A percentile compares a stretch with the other conserved stretches of the same genome.
phyloP scores from a whole-genome alignment of 345 rosid species.

The Rhizophora apiculata region DNA sequence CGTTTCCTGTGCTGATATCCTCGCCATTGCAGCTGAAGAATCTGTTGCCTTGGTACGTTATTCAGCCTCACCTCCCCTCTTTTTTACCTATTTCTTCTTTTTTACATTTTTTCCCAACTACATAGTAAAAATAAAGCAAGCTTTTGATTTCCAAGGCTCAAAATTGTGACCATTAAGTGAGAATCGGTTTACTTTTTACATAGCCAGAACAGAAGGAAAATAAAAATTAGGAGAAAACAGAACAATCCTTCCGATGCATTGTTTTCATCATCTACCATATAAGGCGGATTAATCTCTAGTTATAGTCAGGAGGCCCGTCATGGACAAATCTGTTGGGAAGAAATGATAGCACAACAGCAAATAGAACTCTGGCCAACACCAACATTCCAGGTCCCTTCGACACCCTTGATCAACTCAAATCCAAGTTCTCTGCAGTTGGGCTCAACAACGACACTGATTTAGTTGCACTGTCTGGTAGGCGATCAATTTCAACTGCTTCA shows the following conservation, averaged over 20 bases:
- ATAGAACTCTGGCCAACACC: constrained; percentile 14
- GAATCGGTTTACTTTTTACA: no score
- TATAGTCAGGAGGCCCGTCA: constrained; percentile 36
- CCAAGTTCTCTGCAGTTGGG: constrained; percentile 13
- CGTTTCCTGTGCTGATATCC: constrained; percentile 25
- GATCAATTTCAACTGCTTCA: not conserved
- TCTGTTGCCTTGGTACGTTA: constrained; percentile 22
- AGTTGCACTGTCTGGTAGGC: constrained; percentile 25
- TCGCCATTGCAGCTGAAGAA: constrained; percentile 30
- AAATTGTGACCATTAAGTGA: no score
- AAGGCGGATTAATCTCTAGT: not conserved
- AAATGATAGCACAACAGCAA: constrained; percentile 35
- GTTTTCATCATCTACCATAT: no score
- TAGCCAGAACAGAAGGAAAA: no score
- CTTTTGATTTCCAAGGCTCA: no score
- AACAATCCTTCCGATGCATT: no score
- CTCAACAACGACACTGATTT: constrained; percentile 27
- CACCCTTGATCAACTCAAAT: constrained; percentile 6
- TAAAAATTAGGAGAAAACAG: no score
- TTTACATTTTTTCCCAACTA: not conserved
- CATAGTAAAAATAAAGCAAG: no score
- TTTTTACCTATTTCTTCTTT: not conserved
- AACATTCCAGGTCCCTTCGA: constrained; percentile 14
- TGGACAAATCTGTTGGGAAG: constrained; percentile 33
- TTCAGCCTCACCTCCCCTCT: no score